A percentile compares a stretch with the other conserved stretches of the same genome.
Conservation (phyloP, 345 rosid genomes). For the Brassica napus region DNA sequence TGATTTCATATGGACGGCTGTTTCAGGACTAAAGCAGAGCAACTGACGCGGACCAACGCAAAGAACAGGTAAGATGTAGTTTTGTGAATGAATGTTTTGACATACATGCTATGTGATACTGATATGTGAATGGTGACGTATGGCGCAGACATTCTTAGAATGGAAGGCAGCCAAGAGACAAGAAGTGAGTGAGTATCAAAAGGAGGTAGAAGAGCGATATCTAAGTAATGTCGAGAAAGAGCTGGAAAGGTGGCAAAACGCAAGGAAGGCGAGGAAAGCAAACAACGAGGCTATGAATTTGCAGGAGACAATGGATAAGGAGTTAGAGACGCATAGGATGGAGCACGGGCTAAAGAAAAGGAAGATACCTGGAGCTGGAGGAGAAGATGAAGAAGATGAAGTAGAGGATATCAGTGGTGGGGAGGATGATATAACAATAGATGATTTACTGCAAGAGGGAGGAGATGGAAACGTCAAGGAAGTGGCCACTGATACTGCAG, state of each 20-base stretch:
- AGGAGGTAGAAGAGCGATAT: conserved; percentile 66
- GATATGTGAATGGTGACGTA: background rate
- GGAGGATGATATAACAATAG: conserved; percentile 91
- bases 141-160: conserved; percentile 60
- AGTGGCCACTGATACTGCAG: conserved; percentile 38
- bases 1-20: conserved; percentile 35
- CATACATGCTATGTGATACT: conserved; percentile 4
- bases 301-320: conserved; percentile 98
- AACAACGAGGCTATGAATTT: conserved; percentile 55
- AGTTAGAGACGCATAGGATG: conserved; percentile 84
- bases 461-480: conserved; percentile 60
- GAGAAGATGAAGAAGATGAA: conserved; percentile 84
- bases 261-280: conserved; percentile 65
- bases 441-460: conserved; percentile 66
- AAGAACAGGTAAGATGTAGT: conserved; percentile 56
- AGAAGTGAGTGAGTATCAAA: conserved; percentile 79
- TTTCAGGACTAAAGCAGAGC: conserved; percentile 86
- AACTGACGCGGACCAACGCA: conserved; percentile 53
- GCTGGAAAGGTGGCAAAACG: conserved; percentile 94
- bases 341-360: conserved; percentile 96
- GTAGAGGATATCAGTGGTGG: conserved; percentile 82
- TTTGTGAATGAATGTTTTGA: conserved; percentile 13
- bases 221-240: conserved; percentile 81
- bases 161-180: conserved; percentile 83
- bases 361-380: conserved; percentile 73